Base-by-base conservation (phyloP, 352 stramenopile genomes). In the Phytophthora pluvialis region DNA sequence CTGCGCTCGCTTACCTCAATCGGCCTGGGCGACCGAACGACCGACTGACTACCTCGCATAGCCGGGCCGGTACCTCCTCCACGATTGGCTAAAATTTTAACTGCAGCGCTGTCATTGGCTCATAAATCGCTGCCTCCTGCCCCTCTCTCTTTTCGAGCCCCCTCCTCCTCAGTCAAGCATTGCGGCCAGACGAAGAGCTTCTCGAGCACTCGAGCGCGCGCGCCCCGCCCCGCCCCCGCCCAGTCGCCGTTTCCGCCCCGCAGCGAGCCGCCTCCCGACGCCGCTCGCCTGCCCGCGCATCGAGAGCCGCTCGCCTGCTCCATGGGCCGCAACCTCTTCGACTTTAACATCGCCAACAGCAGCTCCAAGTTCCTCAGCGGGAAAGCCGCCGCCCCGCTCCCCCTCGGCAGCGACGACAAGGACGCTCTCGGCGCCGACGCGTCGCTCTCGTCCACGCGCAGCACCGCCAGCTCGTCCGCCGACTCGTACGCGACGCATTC, bases 271-370 rank as follows among this genome's bases (percentile, higher is more conserved):
- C 32, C n/a, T 48, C 43, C 54, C 16, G 6, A 45, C 25, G 42
- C 43, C 54, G 10, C n/a, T 47, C 25, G 28, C 38, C 52, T 36
- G 35, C 39, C 43, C 16, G 21, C 21, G 21, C 21, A 21, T 2
- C 10, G 31, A 38, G 40, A 66, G 58, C 40, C 26, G 33, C 35
- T 48, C 39, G 31, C 32, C 44, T 42, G 40, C 45, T 75, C 47
- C 69, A 77, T 77, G 69, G 69, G 60, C 32, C 69, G 69, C 18
- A 77, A 73, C 59, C 64, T 73, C 55, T 77, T 77, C 54, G 69
- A 77, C 54, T 77, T 73, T 73, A 73, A 63, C 40, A 77, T 77
- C 59, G 64, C 55, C 48, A 71, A 64, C 60, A 77, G 69, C 60
- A 77, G 59, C 64, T 64, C 58, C 64, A 73, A 73, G 53, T 77